Evolutionary conservation across 2,329 filamentous ascomycete species (phyloP).

Genomic region (Calonectria naviculata): DNA sequence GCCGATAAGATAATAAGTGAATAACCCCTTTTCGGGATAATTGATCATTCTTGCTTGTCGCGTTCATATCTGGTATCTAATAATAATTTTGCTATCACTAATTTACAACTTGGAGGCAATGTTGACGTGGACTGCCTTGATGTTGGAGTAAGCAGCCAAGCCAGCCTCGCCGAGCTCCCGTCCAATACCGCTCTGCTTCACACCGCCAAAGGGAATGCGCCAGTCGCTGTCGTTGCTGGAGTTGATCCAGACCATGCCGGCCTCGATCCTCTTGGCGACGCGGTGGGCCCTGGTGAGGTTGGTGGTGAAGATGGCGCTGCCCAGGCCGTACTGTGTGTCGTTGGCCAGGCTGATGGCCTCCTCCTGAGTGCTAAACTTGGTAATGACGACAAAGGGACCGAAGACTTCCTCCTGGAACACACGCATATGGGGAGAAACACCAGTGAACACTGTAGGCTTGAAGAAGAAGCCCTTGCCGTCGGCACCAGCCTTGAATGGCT

Average conservation of each 20-base stretch:
- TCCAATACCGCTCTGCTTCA: conserved; percentile 62
- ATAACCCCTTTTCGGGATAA: background rate
- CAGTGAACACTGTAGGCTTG: conserved; percentile 57
- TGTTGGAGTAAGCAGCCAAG: conserved; percentile 55
- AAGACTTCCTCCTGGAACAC: conserved; percentile 61
- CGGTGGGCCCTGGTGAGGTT: conserved; percentile 63
- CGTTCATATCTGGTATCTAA: conserved; percentile 2
- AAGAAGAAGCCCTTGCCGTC: conserved; percentile 58
- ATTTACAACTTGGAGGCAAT: conserved; percentile 41
- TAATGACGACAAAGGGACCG: conserved; percentile 56
- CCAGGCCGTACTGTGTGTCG: conserved; percentile 70
- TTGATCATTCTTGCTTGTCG: background rate
- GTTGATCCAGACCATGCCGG: conserved; percentile 68
- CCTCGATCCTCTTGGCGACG: conserved; percentile 67
- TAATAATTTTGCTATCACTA: background rate
- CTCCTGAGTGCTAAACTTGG: conserved; percentile 54
- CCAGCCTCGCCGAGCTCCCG: conserved; percentile 58
- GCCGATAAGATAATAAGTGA: too few relatives aligned
- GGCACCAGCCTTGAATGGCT: conserved; percentile 42
- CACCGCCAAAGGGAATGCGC: conserved; percentile 57
- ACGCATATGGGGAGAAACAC: conserved; percentile 53
- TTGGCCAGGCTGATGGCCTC: conserved; percentile 57
- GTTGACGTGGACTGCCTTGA: conserved; percentile 59
- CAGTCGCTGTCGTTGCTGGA: conserved; percentile 57
- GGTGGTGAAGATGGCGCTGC: conserved; percentile 70